Evolutionary conservation across 2,329 filamentous ascomycete genomes (phyloP).

Genomic region (Hirsutella rhossiliensis): DNA sequence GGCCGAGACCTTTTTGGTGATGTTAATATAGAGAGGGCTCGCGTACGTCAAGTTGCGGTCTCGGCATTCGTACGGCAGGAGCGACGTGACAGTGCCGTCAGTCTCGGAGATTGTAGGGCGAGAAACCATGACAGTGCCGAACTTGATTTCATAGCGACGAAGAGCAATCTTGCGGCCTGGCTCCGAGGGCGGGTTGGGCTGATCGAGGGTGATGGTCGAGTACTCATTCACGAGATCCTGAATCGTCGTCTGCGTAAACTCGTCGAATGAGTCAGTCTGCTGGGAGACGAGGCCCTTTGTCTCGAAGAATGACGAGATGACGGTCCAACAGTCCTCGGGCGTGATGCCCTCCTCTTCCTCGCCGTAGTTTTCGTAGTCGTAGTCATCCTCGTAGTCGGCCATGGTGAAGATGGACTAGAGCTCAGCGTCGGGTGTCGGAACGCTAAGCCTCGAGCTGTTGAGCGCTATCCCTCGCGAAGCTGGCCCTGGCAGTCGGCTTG

Average conservation of each 20-base stretch:
- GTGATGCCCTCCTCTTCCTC: constrained; percentile 66
- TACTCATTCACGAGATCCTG: constrained; percentile 92
- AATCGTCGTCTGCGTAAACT: constrained; percentile 89
- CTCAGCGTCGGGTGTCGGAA: neutral
- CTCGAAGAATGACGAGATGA: constrained; percentile 95
- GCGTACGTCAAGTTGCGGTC: constrained; percentile 94
- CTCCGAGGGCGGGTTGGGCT: constrained; percentile 67
- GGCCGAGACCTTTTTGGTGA: constrained; percentile 73
- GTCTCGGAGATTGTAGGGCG: constrained; percentile 87
- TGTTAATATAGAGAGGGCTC: constrained; percentile 78
- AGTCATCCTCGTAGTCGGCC: constrained; percentile 44
- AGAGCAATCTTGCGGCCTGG: constrained; percentile 73
- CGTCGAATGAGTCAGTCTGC: constrained; percentile 96
- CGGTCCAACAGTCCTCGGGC: constrained; percentile 95
- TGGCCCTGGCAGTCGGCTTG: no score
- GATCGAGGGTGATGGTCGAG: constrained; percentile 82
- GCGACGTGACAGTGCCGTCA: constrained; percentile 73
- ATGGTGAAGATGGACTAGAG: constrained; percentile 19
- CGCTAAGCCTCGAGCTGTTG: no score
- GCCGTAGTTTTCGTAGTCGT: constrained; percentile 58
- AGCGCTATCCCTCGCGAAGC: no score
- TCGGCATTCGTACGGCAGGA: constrained; percentile 90
- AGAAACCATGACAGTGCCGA: constrained; percentile 80
- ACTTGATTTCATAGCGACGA: constrained; percentile 89
- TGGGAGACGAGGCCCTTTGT: constrained; percentile 92